Base-by-base conservation (phyloP, 2,329 filamentous ascomycete species). In the Alternaria ethzedia region DNA sequence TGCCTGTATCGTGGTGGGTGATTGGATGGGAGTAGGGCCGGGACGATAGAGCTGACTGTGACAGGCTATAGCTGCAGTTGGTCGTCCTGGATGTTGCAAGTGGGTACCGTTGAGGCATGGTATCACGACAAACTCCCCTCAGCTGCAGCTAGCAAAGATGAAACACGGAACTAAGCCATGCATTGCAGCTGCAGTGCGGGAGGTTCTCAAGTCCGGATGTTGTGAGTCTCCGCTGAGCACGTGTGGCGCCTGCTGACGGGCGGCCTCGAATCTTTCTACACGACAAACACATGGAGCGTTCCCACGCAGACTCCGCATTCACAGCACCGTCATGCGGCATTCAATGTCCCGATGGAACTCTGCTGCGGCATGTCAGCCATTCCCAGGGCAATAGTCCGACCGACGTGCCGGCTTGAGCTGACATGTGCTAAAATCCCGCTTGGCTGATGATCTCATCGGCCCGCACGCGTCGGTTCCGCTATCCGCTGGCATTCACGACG, bases 371-470 rank as follows among this genome's bases (percentile, higher is more conserved):
- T 43, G 55, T 26, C 43, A 30, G 43, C 23, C 55, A 30, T 17
- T 44, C 11, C 36, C 36, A 41, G 15, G n/a, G 36, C 41, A 41
- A 13, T 47, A 46, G 41, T 21, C 26, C 44, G n/a, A 28, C 21
- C 26, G 47, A 44, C 52, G 26, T 44, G 23, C 26, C 36, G 32
- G 55, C 55, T 44, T 21, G 49, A 41, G 57, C 17, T 55, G 59
- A 59, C 46, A 26, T 47, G 50, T 56, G 58, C 57, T 61, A 51
- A 54, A 59, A 55, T 30, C 44, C 32, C 25, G 46, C 68, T 68
- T 70, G 66, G 66, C 66, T 32, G 61, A 60, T 63, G 62, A 59
- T 65, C 68, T 76, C 74, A 74, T 76, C 64, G 69, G 63, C 50
- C 65, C 61, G 54, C 51, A 56, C 54, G 59, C 49, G 10, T 56